A percentile compares a stretch with the other conserved stretches of the same genome.
Evolutionary conservation across 805 yeast species (phyloP).

Genomic region (Yamadazyma sp.): DNA sequence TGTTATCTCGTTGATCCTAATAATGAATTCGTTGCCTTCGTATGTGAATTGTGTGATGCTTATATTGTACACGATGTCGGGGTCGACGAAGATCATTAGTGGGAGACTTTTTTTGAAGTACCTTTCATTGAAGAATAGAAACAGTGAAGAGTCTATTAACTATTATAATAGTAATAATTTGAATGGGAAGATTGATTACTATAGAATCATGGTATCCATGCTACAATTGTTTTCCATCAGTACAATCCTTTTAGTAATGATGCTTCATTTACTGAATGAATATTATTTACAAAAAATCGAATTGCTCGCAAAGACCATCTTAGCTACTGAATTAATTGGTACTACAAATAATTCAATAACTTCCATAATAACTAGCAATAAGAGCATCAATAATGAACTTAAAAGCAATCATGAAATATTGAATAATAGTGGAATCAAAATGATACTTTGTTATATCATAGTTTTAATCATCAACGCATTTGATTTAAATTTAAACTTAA

Average conservation of each 20-base stretch:
- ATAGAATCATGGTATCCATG: slow-evolving; percentile 16
- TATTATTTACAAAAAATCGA: slow-evolving; percentile 14
- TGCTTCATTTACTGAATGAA: slow-evolving; percentile 16
- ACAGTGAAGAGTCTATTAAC: slow-evolving; percentile 11
- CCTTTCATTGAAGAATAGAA: slow-evolving; percentile 13
- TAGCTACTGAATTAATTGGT: slow-evolving; percentile 30
- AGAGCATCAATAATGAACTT: neutral
- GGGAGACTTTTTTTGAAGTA: slow-evolving; percentile 22
- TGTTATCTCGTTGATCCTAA: slow-evolving; percentile 28
- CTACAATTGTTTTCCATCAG: slow-evolving; percentile 22
- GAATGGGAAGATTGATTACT: slow-evolving; percentile 11
- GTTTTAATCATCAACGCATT: slow-evolving; percentile 3
- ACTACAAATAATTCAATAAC: slow-evolving; percentile 1
- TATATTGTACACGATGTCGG: slow-evolving; percentile 22
- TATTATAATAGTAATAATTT: slow-evolving; percentile 1
- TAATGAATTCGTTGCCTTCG: slow-evolving; percentile 26
- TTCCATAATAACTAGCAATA: slow-evolving; percentile 3
- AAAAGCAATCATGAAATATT: slow-evolving; percentile 1
- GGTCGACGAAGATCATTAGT: slow-evolving; percentile 27
- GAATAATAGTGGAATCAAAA: slow-evolving; percentile 8
- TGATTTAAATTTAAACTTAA: neutral
- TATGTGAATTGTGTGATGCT: slow-evolving; percentile 14
- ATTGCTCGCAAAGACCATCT: slow-evolving; percentile 27
- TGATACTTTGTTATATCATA: slow-evolving; percentile 8
- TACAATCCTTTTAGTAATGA: slow-evolving; percentile 20